Percentiles rank a stretch among this genome's conserved stretches.
These are phyloP conservation scores for Cyberlindnera samutprakarnensis DNA, from an alignment of 805 yeast genomes.

Conservation along the genomic window DNA sequence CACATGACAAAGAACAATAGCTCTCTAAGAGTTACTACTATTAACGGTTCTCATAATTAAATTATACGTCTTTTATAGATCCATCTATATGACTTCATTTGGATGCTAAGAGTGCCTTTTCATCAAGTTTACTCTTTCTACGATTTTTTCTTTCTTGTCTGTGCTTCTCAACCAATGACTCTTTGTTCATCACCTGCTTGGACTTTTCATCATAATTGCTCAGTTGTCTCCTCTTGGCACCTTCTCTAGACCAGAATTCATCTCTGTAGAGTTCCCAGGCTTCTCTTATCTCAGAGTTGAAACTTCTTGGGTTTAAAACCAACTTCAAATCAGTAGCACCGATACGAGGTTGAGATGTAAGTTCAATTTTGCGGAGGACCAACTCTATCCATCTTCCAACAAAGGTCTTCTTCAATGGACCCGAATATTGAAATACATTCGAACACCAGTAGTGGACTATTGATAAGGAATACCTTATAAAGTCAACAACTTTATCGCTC, in stretches of 20 bases:
- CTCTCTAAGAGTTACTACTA: no score
- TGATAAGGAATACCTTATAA: conserved; percentile 23
- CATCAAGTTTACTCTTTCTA: conserved; percentile 23
- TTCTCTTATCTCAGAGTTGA: conserved; percentile 76
- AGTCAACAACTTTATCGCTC: conserved; percentile 29
- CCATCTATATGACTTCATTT: no score
- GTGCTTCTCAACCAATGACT: conserved; percentile 28
- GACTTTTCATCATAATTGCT: conserved; percentile 4
- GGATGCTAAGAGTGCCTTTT: no score
- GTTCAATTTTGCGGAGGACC: conserved; percentile 16
- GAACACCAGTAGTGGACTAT: conserved; percentile 14
- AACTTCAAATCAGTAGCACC: conserved; percentile 78
- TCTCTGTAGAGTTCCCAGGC: conserved; percentile 93
- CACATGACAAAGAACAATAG: no score
- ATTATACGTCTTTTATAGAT: no score
- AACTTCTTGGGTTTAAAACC: conserved; percentile 73
- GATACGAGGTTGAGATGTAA: conserved; percentile 48
- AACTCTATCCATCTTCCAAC: conserved; percentile 8
- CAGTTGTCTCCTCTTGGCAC: conserved; percentile 46
- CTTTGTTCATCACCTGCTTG: conserved; percentile 19
- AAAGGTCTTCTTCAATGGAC: conserved; percentile 8
- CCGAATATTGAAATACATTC: conserved; percentile 2
- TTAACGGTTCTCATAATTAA: no score
- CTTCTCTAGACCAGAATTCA: conserved; percentile 89
- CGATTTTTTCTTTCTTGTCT: conserved; percentile 33